phyloP scores from a whole-genome alignment of 495 filamentous ascomycete species.

The Lentithecium fluviatile region DNA sequence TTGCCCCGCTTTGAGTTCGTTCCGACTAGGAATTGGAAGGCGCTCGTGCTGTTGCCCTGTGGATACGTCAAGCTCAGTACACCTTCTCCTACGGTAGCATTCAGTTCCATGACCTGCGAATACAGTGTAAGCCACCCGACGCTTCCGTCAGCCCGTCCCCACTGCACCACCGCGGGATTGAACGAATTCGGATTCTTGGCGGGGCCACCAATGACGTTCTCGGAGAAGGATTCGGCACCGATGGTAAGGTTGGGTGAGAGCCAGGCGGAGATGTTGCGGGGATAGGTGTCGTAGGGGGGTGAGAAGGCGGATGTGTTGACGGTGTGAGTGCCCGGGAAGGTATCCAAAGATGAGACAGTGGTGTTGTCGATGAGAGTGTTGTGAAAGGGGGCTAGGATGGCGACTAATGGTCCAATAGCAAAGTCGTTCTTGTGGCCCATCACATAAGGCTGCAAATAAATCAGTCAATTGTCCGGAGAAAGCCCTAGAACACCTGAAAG shows the following conservation, averaged over 20 bases:
- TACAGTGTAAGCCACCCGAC: conserved; percentile 18
- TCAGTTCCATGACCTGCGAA: conserved; percentile 13
- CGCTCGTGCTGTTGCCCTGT: conserved; percentile 9
- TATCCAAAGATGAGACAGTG: background rate
- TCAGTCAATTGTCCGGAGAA: too few relatives aligned
- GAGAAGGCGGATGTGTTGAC: conserved; percentile 22
- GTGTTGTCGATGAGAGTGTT: conserved; percentile 16
- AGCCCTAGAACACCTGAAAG: too few relatives aligned
- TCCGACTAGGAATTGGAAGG: conserved; percentile 14
- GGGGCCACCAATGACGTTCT: conserved; percentile 21
- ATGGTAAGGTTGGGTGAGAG: conserved; percentile 22
- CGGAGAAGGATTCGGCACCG: conserved; percentile 23
- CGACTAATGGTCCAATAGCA: conserved; percentile 18
- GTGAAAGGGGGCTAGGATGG: conserved; percentile 25
- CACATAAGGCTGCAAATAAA: conserved; percentile 12
- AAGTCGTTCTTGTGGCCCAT: conserved; percentile 27
- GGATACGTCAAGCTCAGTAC: conserved; percentile 16
- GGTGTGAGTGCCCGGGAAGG: conserved; percentile 21
- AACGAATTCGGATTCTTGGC: conserved; percentile 17
- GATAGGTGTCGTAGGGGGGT: conserved; percentile 21
- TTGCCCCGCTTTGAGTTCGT: conserved; percentile 15
- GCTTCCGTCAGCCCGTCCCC: conserved; percentile 14
- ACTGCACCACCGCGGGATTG: conserved; percentile 27
- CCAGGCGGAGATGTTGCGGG: conserved; percentile 25
- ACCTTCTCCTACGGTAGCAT: conserved; percentile 10